These are phyloP conservation scores for Davidsoniella australis DNA, from an alignment of 2,329 filamentous ascomycete genomes.

Conservation along the genomic window DNA sequence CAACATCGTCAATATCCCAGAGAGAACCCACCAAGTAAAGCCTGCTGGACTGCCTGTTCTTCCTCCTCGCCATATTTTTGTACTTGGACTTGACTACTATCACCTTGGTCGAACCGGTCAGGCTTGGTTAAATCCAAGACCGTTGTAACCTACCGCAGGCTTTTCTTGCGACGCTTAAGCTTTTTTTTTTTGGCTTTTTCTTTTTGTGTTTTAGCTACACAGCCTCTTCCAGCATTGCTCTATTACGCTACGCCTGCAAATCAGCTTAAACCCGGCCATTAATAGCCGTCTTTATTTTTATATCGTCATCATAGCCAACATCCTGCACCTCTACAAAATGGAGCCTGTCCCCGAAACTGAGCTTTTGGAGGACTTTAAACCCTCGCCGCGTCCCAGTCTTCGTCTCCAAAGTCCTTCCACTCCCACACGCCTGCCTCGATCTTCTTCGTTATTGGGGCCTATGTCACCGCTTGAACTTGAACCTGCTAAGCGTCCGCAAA, in stretches of 20 bases:
- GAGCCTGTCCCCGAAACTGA: slow-evolving; percentile 53
- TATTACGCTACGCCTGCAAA: too few relatives aligned
- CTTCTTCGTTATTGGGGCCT: slow-evolving; percentile 1
- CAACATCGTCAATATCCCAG: too few relatives aligned
- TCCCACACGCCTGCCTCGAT: slow-evolving; percentile 15
- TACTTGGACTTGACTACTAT: too few relatives aligned
- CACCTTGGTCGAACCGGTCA: too few relatives aligned
- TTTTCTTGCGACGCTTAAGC: background rate
- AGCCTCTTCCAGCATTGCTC: too few relatives aligned
- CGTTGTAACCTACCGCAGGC: background rate
- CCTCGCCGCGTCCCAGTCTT: slow-evolving; percentile 37
- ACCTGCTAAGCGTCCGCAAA: slow-evolving; percentile 32
- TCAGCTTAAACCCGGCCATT: too few relatives aligned
- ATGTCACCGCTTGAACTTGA: slow-evolving; percentile 24
- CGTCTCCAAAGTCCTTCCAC: slow-evolving; percentile 26
- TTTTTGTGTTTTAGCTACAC: background rate
- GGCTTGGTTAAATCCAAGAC: too few relatives aligned
- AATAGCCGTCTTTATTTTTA: background rate
- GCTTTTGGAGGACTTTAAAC: slow-evolving; percentile 48
- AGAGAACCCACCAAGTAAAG: too few relatives aligned
- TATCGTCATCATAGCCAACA: background rate
- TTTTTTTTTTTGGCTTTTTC: background rate
- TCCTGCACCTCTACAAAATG: slow-evolving; percentile 26
- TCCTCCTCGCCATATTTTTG: too few relatives aligned
- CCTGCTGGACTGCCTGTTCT: too few relatives aligned